Base-by-base conservation (phyloP, 2,329 filamentous ascomycete species). In the Ambrosiella cleistominuta region DNA sequence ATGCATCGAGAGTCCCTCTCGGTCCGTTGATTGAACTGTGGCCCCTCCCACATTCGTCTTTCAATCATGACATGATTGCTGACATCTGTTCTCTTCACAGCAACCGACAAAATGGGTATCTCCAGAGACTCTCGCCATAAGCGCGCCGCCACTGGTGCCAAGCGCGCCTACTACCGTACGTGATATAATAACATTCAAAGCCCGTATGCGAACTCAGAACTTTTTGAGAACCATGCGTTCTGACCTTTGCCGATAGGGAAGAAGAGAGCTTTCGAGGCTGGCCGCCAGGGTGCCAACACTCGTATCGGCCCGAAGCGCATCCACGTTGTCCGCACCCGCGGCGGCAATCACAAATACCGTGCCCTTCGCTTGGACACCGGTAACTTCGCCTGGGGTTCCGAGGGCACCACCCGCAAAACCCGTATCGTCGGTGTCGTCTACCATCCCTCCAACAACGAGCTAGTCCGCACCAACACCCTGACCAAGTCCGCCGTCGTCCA, bases 401-500 rank as follows among this genome's bases (percentile, higher is more conserved):
- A 98, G 82, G 90, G 91, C 71, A 80, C 89, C 76, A 87, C 91
- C 77, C 91, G 93, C 84, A 98, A 98, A 85, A 89, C 88, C 76
- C 93, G 94, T 81, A 87, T 98, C 74, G 96, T 98, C 74, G 89
- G 80, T 70, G 94, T 98, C 77, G 86, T 85, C 73, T 98, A 89
- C 87, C 94, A 98, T 79, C 94, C 93, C 64, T 96, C 91, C 74
- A 98, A 98, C 90, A 98, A 98, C 88, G 93, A 98, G 80, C 83
- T 98, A 68, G 90, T 98, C 81, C 93, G 93, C 72, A 98, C 93
- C 77, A 98, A 98, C 86, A 97, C 93, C 79, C 83, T 98, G 74
- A 98, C 93, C 82, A 94, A 90, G 80, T 88, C 88, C 72, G 93
- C 93, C 78, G 88, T 98, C 71, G 88, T 98, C 74, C 93, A 98